A percentile compares a stretch with the other conserved stretches of the same genome.
These are phyloP conservation scores for Globisporangium nunn DNA, from an alignment of 352 stramenopile species.

Conservation along the genomic window DNA sequence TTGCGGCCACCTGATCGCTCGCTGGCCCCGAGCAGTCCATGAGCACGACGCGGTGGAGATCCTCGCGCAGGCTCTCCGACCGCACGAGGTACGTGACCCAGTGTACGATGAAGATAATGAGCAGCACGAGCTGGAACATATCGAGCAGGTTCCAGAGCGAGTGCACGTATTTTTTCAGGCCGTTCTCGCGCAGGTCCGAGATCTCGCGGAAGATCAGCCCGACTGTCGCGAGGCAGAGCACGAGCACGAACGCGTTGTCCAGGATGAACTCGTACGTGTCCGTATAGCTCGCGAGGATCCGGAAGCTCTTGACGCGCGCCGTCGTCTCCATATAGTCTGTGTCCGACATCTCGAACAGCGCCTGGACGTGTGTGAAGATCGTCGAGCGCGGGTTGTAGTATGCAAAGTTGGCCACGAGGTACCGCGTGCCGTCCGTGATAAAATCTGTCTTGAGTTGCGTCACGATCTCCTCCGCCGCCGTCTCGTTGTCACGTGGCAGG, in stretches of 20 bases:
- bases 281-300: conserved; percentile 48
- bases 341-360: conserved; percentile 68
- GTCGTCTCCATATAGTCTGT: conserved; percentile 77
- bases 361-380: conserved; percentile 71
- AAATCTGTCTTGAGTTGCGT: conserved; percentile 48
- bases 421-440: conserved; percentile 53
- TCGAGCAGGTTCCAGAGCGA: conserved; percentile 79
- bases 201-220: conserved; percentile 49
- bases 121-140: conserved; percentile 58
- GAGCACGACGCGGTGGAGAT: conserved; percentile 42
- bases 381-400: conserved; percentile 75
- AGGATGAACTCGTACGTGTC: conserved; percentile 30
- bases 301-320: conserved; percentile 62
- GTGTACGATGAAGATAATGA: conserved; percentile 52
- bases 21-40: conserved; percentile 41
- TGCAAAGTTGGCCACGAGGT: conserved; percentile 48
- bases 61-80: conserved; percentile 38
- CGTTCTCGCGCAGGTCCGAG: conserved; percentile 36
- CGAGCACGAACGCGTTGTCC: conserved; percentile 56
- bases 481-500: conserved; percentile 64
- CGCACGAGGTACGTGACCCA: conserved; percentile 53
- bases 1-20: conserved; percentile 32
- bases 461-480: conserved; percentile 31
- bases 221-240: conserved; percentile 44
- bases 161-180: conserved; percentile 54